Conservation (phyloP, 768 basidiomycete species). For the Lactifluus hygrophoroides region DNA sequence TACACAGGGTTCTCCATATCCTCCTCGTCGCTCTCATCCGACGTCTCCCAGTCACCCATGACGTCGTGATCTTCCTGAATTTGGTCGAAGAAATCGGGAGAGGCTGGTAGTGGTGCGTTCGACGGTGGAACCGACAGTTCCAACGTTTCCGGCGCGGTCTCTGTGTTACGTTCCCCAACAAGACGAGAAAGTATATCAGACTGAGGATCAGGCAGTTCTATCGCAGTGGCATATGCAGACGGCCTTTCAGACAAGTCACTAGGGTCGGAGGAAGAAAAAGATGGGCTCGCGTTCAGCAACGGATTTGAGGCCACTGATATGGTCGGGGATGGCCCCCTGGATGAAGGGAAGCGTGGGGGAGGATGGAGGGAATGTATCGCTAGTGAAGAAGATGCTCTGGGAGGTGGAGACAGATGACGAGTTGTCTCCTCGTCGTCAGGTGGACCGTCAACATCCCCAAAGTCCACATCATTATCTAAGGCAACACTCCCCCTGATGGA, state of each 20-base stretch:
- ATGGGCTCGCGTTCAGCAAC: neutral
- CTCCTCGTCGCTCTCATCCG: slow-evolving; percentile 34
- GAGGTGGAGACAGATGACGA: slow-evolving; percentile 20
- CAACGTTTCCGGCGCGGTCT: slow-evolving; percentile 28
- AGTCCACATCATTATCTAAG: slow-evolving; percentile 8
- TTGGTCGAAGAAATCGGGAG: slow-evolving; percentile 68
- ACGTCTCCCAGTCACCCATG: slow-evolving; percentile 64
- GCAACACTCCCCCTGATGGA: slow-evolving; percentile 23
- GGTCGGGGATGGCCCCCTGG: neutral
- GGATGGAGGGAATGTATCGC: slow-evolving; percentile 15
- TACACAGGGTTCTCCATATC: slow-evolving; percentile 22
- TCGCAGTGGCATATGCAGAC: slow-evolving; percentile 18
- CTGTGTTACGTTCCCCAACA: neutral
- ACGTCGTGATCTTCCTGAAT: slow-evolving; percentile 63
- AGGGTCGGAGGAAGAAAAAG: slow-evolving; percentile 17
- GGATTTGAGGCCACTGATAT: neutral
- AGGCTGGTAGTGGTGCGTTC: slow-evolving; percentile 55
- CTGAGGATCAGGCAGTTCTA: slow-evolving; percentile 1
- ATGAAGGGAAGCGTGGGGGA: slow-evolving; percentile 15
- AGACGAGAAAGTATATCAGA: neutral
- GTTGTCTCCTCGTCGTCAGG: slow-evolving; percentile 3
- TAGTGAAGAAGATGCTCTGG: slow-evolving; percentile 19
- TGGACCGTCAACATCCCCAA: neutral
- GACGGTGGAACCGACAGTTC: slow-evolving; percentile 36
- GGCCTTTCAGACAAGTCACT: slow-evolving; percentile 20